Evolutionary conservation across 1,139 yeast genomes (phyloP).

Genomic region (Kurtzmaniella quercitrusa): DNA sequence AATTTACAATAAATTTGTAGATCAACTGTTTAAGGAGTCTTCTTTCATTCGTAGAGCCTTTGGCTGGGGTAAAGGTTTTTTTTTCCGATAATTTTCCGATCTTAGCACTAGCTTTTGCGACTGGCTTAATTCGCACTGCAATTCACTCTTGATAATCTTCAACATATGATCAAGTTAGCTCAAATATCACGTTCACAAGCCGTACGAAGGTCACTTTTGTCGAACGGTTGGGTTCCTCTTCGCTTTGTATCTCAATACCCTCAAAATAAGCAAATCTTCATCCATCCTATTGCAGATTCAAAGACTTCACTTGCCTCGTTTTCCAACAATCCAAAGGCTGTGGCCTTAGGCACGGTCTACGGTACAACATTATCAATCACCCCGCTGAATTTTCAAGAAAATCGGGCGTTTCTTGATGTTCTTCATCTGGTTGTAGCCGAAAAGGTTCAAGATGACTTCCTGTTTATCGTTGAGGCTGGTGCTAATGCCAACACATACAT

Average conservation of each 20-base stretch:
- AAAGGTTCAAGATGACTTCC: constrained; percentile 44
- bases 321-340: constrained; percentile 30
- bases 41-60: too few species aligned
- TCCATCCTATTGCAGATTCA: constrained; percentile 16
- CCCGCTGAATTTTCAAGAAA: constrained; percentile 23
- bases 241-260: constrained; percentile 10
- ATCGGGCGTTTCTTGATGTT: constrained; percentile 24
- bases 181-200: background rate
- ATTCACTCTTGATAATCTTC: background rate
- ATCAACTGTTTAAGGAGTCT: background rate
- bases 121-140: background rate
- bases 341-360: constrained; percentile 23
- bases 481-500: constrained; percentile 56
- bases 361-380: constrained; percentile 13
- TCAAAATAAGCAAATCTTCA: constrained; percentile 23
- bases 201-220: background rate
- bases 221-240: background rate
- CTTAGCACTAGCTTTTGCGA: too few species aligned
- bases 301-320: constrained; percentile 19
- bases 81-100: too few species aligned
- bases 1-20: background rate
- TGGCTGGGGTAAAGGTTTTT: too few species aligned
- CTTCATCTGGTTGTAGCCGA: constrained; percentile 25
- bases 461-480: constrained; percentile 60
- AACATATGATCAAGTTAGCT: background rate